Evolutionary conservation across 306 rosid species (phyloP).

Genomic region (Fagus sylvatica): DNA sequence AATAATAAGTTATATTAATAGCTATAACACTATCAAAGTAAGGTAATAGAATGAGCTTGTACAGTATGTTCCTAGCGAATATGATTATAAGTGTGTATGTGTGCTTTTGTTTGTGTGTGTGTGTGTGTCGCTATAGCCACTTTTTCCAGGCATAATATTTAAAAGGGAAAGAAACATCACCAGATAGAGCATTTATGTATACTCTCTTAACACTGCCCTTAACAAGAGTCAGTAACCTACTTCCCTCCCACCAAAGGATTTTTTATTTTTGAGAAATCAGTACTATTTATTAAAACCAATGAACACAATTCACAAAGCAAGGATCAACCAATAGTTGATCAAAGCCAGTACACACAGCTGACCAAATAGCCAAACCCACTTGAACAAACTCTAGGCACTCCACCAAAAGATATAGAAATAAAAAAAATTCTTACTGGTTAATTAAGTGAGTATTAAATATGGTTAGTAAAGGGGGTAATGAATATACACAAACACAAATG

Average conservation of each 20-base stretch:
- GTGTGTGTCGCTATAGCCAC: background rate
- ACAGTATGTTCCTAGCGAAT: background rate
- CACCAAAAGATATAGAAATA: no score
- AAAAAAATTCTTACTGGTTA: background rate
- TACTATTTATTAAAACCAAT: no score
- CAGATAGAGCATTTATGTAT: background rate
- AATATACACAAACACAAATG: background rate
- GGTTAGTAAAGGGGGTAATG: background rate
- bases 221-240: background rate
- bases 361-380: no score
- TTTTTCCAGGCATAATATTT: background rate
- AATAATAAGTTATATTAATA: conserved; percentile 22
- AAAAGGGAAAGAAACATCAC: background rate
- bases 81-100: background rate
- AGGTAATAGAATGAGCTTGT: background rate
- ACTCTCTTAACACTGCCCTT: background rate
- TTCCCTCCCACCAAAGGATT: background rate
- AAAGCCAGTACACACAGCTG: no score
- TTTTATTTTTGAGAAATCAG: no score
- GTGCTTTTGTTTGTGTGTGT: background rate
- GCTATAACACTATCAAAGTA: background rate
- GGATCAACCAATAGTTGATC: no score
- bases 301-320: no score
- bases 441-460: background rate
- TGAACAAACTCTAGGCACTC: no score